Evolutionary conservation across 202 grass and related monocot genomes (phyloP).

Genomic region (Brachypodium distachyon): DNA sequence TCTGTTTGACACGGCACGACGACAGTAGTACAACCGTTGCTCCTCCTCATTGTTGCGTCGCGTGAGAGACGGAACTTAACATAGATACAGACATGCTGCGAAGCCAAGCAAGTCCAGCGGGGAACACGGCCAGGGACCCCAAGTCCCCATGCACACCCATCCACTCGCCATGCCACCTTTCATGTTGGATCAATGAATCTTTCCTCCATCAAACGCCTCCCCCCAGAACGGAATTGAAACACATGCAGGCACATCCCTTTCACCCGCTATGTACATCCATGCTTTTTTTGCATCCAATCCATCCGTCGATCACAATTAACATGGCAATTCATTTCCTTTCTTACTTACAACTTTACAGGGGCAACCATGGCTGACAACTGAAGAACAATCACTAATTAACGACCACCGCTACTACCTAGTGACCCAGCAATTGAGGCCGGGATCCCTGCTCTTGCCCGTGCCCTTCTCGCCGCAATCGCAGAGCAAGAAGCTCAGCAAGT

Average conservation of each 20-base stretch:
- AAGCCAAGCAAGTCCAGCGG: neutral
- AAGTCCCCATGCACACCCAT: neutral
- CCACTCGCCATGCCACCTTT: neutral
- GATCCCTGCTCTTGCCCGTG: constrained; percentile 11
- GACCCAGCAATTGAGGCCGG: neutral
- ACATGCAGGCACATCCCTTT: constrained; percentile 3
- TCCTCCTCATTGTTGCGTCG: neutral
- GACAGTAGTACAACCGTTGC: no score
- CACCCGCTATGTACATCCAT: neutral
- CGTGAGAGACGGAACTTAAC: no score
- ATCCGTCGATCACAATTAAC: neutral
- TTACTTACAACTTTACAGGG: neutral
- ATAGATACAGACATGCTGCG: neutral
- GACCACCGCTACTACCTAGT: neutral
- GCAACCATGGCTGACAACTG: neutral
- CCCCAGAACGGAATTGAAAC: neutral
- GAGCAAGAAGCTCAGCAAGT: constrained; percentile 32
- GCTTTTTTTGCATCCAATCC: neutral
- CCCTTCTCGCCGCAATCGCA: constrained; percentile 38
- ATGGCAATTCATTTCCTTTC: neutral
- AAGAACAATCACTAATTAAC: neutral
- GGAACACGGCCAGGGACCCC: neutral
- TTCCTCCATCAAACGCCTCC: neutral
- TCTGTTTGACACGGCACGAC: no score
- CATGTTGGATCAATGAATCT: neutral